Evolutionary conservation across 805 yeast genomes (phyloP).

Genomic region (Lipomyces kockii): DNA sequence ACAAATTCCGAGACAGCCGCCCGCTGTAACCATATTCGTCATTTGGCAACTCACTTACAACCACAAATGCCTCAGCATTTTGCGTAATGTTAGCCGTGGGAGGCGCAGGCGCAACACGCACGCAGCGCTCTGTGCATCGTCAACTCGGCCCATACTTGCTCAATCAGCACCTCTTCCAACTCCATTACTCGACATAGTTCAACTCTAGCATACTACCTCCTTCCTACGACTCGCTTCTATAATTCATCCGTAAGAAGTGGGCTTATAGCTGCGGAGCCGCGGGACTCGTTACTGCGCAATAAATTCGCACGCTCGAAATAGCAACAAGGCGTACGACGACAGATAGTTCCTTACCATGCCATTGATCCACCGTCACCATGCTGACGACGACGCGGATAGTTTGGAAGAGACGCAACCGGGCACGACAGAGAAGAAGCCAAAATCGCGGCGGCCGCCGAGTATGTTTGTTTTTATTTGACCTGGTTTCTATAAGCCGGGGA

Average conservation of each 20-base stretch:
- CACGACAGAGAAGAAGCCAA: slow-evolving; percentile 43
- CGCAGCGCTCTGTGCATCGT: no score
- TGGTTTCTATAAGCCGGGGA: no score
- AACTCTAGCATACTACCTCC: neutral
- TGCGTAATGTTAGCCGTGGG: no score
- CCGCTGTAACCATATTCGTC: no score
- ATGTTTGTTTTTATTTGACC: slow-evolving; percentile 3
- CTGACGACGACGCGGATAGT: slow-evolving; percentile 31
- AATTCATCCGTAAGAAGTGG: neutral
- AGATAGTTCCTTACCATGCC: slow-evolving; percentile 21
- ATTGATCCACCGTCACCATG: slow-evolving; percentile 20
- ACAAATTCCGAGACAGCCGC: no score
- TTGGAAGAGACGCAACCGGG: slow-evolving; percentile 33
- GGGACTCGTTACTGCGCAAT: neutral
- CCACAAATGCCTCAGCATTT: no score
- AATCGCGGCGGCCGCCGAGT: slow-evolving; percentile 50
- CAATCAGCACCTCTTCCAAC: neutral
- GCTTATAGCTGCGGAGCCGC: neutral
- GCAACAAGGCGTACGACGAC: neutral
- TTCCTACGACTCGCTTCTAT: neutral
- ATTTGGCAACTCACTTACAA: no score
- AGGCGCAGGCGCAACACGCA: no score
- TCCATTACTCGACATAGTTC: neutral
- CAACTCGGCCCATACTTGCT: no score
- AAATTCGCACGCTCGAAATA: neutral